phyloP scores from a whole-genome alignment of 192 early-diverging fungal species.

The Umbelopsis vinacea region DNA sequence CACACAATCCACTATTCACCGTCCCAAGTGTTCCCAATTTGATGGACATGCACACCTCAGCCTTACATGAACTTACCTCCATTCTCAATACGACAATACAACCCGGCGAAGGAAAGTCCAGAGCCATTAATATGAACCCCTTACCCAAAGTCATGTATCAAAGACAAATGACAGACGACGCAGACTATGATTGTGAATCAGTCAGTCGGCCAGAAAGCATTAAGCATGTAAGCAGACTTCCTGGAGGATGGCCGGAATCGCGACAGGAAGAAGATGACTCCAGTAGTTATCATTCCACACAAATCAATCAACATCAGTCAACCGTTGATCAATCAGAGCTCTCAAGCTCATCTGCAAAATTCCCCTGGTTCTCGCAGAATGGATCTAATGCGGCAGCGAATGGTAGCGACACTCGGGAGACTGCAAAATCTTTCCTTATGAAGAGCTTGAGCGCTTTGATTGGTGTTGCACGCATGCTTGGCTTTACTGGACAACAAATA shows the following conservation, averaged over 20 bases:
- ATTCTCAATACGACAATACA: slow-evolving; percentile 39
- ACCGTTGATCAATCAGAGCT: neutral
- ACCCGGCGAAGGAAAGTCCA: neutral
- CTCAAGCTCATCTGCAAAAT: neutral
- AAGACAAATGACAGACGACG: neutral
- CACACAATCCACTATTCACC: slow-evolving; percentile 42
- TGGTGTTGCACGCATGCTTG: slow-evolving; percentile 31
- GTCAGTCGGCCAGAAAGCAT: neutral
- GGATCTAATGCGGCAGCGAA: neutral
- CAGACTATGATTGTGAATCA: neutral
- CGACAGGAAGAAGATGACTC: slow-evolving; percentile 14
- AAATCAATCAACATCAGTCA: neutral
- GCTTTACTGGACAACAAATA: slow-evolving; percentile 32
- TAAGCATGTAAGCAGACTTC: slow-evolving; percentile 7
- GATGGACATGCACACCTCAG: slow-evolving; percentile 35
- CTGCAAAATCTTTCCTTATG: slow-evolving; percentile 28
- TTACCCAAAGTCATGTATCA: slow-evolving; percentile 32
- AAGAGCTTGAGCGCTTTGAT: slow-evolving; percentile 37
- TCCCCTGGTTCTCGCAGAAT: neutral
- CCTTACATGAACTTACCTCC: slow-evolving; percentile 34
- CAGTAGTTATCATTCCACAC: neutral
- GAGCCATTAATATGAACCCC: slow-evolving; percentile 31
- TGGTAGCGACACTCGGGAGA: slow-evolving; percentile 21
- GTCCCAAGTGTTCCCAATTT: slow-evolving; percentile 47
- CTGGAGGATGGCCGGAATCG: slow-evolving; percentile 44